phyloP scores from a whole-genome alignment of 805 yeast genomes.

The Hanseniaspora hatyaiensis region DNA sequence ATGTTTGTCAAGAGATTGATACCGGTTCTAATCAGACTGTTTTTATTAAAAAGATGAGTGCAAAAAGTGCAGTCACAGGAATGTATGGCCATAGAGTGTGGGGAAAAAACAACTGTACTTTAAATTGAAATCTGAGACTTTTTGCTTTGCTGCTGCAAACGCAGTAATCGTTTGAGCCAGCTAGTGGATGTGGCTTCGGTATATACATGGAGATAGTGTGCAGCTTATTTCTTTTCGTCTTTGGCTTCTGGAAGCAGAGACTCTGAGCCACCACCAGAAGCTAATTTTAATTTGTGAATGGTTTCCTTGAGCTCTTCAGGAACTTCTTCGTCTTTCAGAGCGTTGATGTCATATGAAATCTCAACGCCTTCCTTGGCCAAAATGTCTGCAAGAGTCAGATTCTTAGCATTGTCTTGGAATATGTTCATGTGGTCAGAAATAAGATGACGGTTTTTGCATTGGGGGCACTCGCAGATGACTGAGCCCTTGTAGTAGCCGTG shows the following conservation, averaged over 20 bases:
- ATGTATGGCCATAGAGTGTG: no score
- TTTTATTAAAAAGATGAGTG: no score
- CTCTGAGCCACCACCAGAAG: neutral
- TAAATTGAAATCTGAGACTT: no score
- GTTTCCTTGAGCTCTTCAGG: constrained; percentile 25
- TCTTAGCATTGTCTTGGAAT: constrained; percentile 53
- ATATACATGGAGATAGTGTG: no score
- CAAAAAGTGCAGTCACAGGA: no score
- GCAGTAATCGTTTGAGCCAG: no score
- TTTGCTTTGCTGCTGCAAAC: neutral
- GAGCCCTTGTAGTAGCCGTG: constrained; percentile 84
- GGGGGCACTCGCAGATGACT: constrained; percentile 82
- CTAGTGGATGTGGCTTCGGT: no score
- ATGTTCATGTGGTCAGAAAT: constrained; percentile 83
- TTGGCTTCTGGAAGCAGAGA: constrained; percentile 20
- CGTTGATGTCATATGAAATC: constrained; percentile 52
- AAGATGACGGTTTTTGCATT: constrained; percentile 75
- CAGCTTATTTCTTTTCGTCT: constrained; percentile 18
- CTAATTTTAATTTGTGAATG: constrained; percentile 17
- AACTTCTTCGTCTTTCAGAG: constrained; percentile 41
- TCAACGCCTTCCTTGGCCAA: constrained; percentile 64
- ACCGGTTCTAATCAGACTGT: no score
- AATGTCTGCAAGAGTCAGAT: constrained; percentile 67
- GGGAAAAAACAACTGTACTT: no score
- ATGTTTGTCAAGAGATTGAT: no score